Conservation (phyloP, 768 basidiomycete species). For the Hericium rajendrae region DNA sequence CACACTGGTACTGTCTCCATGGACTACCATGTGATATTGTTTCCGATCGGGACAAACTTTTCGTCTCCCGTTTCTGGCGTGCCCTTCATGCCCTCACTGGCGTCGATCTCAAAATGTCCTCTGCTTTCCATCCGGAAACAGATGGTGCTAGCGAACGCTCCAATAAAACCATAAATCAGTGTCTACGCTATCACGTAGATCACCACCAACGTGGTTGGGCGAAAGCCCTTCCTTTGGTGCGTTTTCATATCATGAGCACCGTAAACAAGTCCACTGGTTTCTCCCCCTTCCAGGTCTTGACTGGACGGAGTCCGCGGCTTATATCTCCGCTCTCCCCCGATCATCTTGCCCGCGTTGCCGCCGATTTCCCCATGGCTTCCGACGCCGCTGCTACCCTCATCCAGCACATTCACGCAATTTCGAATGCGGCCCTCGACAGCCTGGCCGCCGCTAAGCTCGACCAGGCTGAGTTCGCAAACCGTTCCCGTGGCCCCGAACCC, state of each 20-base stretch:
- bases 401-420: neutral
- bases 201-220: conserved; percentile 16
- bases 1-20: conserved; percentile 22
- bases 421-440: conserved; percentile 13
- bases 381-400: neutral
- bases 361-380: neutral
- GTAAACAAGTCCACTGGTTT: conserved; percentile 17
- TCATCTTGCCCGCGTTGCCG: neutral
- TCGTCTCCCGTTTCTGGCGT: conserved; percentile 27
- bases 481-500: neutral
- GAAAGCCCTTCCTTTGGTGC: conserved; percentile 10
- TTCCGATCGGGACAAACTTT: conserved; percentile 11
- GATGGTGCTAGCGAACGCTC: conserved; percentile 25
- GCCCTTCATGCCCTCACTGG: conserved; percentile 18
- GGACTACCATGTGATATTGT: conserved; percentile 20
- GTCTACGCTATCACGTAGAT: conserved; percentile 14
- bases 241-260: conserved; percentile 20
- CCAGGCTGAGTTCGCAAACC: neutral
- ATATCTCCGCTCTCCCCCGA: conserved; percentile 11
- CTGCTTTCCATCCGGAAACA: conserved; percentile 29
- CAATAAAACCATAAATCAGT: conserved; percentile 20
- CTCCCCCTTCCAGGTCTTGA: conserved; percentile 14
- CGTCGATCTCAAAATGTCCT: conserved; percentile 22
- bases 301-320: conserved; percentile 10
- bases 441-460: neutral